These are phyloP conservation scores for Rhodotorula sp. DNA, from an alignment of 1,284 basidiomycete genomes.

Conservation along the genomic window DNA sequence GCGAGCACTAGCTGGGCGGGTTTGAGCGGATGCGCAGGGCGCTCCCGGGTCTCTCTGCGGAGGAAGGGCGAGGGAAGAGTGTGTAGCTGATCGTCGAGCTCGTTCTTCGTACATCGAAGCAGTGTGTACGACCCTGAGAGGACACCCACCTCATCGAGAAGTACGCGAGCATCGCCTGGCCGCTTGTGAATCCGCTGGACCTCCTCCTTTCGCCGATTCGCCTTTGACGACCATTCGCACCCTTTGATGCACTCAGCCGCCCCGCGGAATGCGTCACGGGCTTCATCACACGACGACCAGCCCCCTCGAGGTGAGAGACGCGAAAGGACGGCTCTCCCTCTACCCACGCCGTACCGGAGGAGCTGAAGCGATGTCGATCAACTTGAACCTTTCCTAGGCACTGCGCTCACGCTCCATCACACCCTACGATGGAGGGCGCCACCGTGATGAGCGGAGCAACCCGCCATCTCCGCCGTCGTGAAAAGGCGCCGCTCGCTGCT, in stretches of 20 bases:
- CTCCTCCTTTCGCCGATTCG: not conserved
- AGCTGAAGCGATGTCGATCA: not conserved
- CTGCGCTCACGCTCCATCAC: no score
- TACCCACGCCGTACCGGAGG: no score
- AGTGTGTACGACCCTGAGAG: no score
- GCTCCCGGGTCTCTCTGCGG: no score
- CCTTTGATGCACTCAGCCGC: not conserved
- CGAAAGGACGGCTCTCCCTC: not conserved
- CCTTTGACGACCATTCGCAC: not conserved
- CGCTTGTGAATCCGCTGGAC: not conserved
- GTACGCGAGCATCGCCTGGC: no score
- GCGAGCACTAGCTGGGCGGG: no score
- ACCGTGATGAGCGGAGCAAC: not conserved
- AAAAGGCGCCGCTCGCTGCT: not conserved
- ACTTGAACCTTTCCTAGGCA: not conserved
- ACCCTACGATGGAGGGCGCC: not conserved
- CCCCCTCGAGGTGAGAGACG: not conserved
- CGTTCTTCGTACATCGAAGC: no score
- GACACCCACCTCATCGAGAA: no score
- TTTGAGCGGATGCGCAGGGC: no score
- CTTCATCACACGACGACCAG: not conserved
- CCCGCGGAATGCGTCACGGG: not conserved
- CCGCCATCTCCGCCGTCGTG: not conserved
- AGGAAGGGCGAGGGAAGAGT: no score
- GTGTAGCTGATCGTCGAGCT: no score